Percentiles rank a stretch among this genome's conserved stretches.
Conservation (phyloP, 805 yeast genomes). For the Candida germanica region DNA sequence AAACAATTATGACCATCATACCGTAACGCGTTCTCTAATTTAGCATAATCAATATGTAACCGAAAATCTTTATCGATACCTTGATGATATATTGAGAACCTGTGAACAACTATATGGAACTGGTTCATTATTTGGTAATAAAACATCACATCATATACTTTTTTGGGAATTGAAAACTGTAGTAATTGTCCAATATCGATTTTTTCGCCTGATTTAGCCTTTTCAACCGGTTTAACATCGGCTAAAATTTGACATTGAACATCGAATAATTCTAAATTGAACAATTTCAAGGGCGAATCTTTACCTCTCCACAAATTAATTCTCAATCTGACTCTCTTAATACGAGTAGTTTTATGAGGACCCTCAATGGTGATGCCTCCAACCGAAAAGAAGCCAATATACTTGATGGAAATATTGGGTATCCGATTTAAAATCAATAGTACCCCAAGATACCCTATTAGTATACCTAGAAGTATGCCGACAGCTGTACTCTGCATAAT, state of each 20-base stretch:
- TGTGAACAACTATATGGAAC: constrained; percentile 22
- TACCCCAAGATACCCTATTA: constrained; percentile 18
- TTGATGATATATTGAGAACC: constrained; percentile 14
- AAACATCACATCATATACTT: constrained; percentile 18
- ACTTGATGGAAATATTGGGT: constrained; percentile 25
- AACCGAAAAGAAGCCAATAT: constrained; percentile 30
- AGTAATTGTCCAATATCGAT: constrained; percentile 9
- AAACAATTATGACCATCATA: constrained; percentile 16
- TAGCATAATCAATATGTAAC: constrained; percentile 21
- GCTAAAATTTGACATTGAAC: constrained; percentile 7
- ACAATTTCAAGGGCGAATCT: constrained; percentile 24
- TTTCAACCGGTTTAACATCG: neutral
- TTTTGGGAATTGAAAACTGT: constrained; percentile 17
- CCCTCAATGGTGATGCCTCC: constrained; percentile 22
- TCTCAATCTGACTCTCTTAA: constrained; percentile 19
- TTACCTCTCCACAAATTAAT: constrained; percentile 20
- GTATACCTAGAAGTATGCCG: neutral
- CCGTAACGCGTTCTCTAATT: constrained; percentile 18
- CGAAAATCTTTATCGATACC: constrained; percentile 9
- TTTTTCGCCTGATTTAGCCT: neutral
- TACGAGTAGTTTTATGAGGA: constrained; percentile 13
- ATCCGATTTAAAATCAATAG: constrained; percentile 21
- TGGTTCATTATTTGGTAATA: constrained; percentile 21
- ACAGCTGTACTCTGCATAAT: no score
- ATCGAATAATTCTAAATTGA: constrained; percentile 25